phyloP scores from a whole-genome alignment of 805 yeast genomes.

The Sugiyamaella valdiviana region DNA sequence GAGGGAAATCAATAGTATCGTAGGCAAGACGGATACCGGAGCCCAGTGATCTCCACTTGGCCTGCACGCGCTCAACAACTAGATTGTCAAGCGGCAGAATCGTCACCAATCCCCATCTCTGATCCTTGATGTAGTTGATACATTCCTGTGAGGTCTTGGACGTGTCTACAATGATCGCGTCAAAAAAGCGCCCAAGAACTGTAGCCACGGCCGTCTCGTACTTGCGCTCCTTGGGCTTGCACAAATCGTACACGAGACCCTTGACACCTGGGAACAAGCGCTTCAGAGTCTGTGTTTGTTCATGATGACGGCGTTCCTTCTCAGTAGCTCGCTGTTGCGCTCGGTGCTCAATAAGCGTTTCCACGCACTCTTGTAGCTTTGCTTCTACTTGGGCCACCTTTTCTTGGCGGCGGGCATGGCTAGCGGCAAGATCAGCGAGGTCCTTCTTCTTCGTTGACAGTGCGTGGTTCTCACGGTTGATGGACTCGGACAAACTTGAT shows the following conservation, averaged over 20 bases:
- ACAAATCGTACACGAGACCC: slow-evolving; percentile 74
- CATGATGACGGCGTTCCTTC: slow-evolving; percentile 63
- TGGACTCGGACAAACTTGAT: slow-evolving; percentile 29
- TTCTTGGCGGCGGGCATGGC: slow-evolving; percentile 18
- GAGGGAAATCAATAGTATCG: slow-evolving; percentile 68
- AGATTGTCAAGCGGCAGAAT: slow-evolving; percentile 86
- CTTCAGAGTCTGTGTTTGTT: slow-evolving; percentile 61
- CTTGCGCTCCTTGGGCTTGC: slow-evolving; percentile 65
- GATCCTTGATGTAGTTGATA: slow-evolving; percentile 73
- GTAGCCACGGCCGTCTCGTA: slow-evolving; percentile 72
- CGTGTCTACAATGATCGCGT: slow-evolving; percentile 77
- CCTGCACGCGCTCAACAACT: slow-evolving; percentile 47
- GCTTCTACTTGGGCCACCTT: slow-evolving; percentile 59
- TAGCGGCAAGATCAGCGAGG: slow-evolving; percentile 21
- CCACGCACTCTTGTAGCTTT: slow-evolving; percentile 52
- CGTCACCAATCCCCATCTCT: slow-evolving; percentile 76
- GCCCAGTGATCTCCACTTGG: slow-evolving; percentile 45
- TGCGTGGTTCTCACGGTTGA: slow-evolving; percentile 22
- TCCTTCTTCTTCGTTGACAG: slow-evolving; percentile 23
- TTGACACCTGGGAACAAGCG: slow-evolving; percentile 78
- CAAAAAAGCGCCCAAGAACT: slow-evolving; percentile 69
- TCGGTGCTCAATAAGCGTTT: slow-evolving; percentile 61
- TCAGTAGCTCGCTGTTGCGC: slow-evolving; percentile 72
- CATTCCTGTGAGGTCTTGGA: slow-evolving; percentile 65
- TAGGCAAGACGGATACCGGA: slow-evolving; percentile 57